Base-by-base conservation (phyloP, 148 eudicot species). In the Fagopyrum homotropicum region DNA sequence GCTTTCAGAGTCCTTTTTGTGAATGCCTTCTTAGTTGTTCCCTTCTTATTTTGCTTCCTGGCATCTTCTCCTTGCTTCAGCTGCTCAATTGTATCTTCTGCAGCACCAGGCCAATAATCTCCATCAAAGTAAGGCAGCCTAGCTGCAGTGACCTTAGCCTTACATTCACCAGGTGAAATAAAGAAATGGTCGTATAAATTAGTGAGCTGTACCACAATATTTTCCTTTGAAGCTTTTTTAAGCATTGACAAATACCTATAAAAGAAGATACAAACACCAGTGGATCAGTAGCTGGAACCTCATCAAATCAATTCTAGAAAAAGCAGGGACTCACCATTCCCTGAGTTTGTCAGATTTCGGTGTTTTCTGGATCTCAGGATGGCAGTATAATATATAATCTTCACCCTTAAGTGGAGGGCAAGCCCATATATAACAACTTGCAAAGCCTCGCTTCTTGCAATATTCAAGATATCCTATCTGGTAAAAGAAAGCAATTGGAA, bases 81-180 rank as follows among this genome's bases (percentile, higher is more conserved):
- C 82, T 84, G 92, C 69, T 81, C 76, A 49, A 95, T 89, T 84
- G 89, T 89, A 82, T 92, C 98, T 87, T 92, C 97, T 2, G 97
- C 98, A 81, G 98, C 96, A 82, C 97, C 97, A 49, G 98, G 96
- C 98, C 98, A 95, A 82, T 95, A 95, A 79, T 95, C 98, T 70
- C 98, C 98, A 75, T 95, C 97, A 81, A 95, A 95, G 77, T 92
- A 95, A 7, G 98, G 98, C 69, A 95, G 80, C 79, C 96, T 89
- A 80, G 97, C 87, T 45, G 98, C 98, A 79, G 98, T 92, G 52
- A 95, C 92, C 84, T 90, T 95, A 68, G 96, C 96, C 81, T 85
- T 95, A 77, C 96, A 85, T 85, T 95, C 98, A 59, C 96, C 98
- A 16, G 80, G 80, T 45, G 91, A 78, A 17, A 85, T 71, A 78